A percentile compares a stretch with the other conserved stretches of the same genome.
Conservation (phyloP, 2,329 filamentous ascomycete genomes). For the Curvularia sp. region DNA sequence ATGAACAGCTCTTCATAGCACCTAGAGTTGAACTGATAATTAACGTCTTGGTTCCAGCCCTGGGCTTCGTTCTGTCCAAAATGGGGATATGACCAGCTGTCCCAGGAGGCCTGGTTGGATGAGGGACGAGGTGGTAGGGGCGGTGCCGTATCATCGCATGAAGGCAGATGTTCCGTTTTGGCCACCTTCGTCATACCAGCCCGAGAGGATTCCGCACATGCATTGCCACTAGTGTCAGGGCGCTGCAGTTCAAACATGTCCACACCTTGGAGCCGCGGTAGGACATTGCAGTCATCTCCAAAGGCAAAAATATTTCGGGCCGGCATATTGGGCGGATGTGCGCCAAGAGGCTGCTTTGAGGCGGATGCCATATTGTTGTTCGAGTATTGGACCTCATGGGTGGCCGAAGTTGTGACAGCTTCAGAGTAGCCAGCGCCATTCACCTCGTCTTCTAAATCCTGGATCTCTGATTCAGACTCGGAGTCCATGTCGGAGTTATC, state of each 20-base stretch:
- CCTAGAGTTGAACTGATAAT: conserved; percentile 10
- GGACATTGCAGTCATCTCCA: not conserved
- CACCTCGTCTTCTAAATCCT: conserved; percentile 15
- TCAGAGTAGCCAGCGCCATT: not conserved
- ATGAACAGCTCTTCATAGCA: conserved; percentile 20
- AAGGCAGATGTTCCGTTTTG: not conserved
- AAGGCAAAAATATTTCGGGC: conserved; percentile 6
- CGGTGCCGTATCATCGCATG: conserved; percentile 13
- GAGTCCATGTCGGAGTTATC: conserved; percentile 16
- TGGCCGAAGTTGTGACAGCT: conserved; percentile 1
- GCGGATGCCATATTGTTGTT: not conserved
- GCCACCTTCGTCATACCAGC: not conserved
- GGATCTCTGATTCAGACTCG: conserved; percentile 14
- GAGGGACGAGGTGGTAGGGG: conserved; percentile 30
- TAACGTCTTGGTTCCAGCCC: conserved; percentile 14
- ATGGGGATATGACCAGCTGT: conserved; percentile 11
- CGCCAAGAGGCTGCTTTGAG: not conserved
- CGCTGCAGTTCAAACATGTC: conserved; percentile 3
- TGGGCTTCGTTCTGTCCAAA: conserved; percentile 17
- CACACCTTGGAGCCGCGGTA: conserved; percentile 6
- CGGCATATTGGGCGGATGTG: not conserved
- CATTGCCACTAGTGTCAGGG: not conserved
- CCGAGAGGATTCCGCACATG: not conserved
- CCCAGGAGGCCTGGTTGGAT: conserved; percentile 19
- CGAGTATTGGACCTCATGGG: not conserved